Evolutionary conservation across 495 filamentous ascomycete species (phyloP), one percentile per base, ranked within the genome.

Genomic region (Penicillium goetzii): DNA sequence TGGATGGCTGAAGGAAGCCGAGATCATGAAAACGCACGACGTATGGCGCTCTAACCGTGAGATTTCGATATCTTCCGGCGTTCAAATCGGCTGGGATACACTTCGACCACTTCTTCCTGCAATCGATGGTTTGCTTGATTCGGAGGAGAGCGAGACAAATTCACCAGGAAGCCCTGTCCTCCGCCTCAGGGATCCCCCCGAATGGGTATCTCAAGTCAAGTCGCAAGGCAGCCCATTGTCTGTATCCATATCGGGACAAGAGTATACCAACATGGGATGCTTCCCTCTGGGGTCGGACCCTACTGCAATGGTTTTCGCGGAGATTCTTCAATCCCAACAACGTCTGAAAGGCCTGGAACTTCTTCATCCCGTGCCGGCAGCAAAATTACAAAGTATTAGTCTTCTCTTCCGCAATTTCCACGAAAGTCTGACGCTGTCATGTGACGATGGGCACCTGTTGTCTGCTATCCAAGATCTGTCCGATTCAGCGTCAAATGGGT

Each of bases 231-330:
- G 80, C 58, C 80, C 83, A 17, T 68, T 87, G 4, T 86, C 82
- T 1, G 70, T 80, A 14, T 86, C 84, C 0, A 75, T 80, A 59
- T 62, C 68, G 8, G 83, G 82, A 0, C 63, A 71, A 21, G 72
- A 79, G 19, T 85, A 81, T 65, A 77, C 72, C 17, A 60, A 73
- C 14, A 73, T 85, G n/a, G 85, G 85, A 12, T 86, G 84, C 59
- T 85, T 86, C 59, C 84, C 83, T 10, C 68, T 87, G n/a, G 84
- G 84, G 0, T 75, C 82, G 5, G 75, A 84, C 32, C 68, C 77
- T 1, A 76, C 77, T 4, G 60, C 72, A 28, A 59, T 73, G 21
- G 77, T 78, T 26, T 86, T 85, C 58, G 75, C 76, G 1, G 79
- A 83, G 25, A 77, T 86, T 38, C 69, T 85, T 26, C 71, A 81